Base-by-base conservation (phyloP, 75 land plant genomes). In the Adiantum capillusveneris region DNA sequence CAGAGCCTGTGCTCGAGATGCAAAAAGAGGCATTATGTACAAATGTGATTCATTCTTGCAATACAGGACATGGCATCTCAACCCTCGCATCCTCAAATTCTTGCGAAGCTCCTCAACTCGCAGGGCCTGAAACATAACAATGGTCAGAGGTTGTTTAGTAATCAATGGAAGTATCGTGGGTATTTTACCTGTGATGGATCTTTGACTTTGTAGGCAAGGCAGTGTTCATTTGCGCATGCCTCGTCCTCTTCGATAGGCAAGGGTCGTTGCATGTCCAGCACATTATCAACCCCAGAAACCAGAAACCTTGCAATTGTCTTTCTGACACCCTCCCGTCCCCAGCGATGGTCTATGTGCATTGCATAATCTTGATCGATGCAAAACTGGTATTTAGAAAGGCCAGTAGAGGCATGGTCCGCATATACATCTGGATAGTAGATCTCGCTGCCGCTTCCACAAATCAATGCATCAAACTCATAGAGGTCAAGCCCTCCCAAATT, bases 401-500 rank as follows among this genome's bases (percentile, higher is more conserved):
- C 30, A 24, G 26, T 3, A 27, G 46, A 16, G 19, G 16, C 63
- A 17, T 20, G 9, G 6, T 90, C 90, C 28, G 68, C 50, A 62
- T 65, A 65, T 1, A 16, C 26, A 52, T 60, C 56, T 2, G 65
- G 65, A 50, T 63, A 63, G 39, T 43, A 48, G 18, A 63, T 44
- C 34, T 63, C 57, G 19, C 65, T 63, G 2, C 65, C 65, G 28
- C 65, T 63, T 28, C 55, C 30, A 52, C 65, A 63, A 2, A 63
- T 52, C 65, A 63, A 34, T n/a, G 65, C 65, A 51, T 63, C 65
- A 29, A 63, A 63, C 1, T 85, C 86, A 0, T 27, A 71, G 25
- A 59, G 63, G 46, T 62, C 65, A 27, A 85, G 64, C 20, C 71
- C 79, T 22, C 70, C 83, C 20, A 72, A 66, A 27, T 64, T 77